Evolutionary conservation across 106 monocot genomes (phyloP), one percentile per base, ranked within the genome.

Genomic region (Dendrobium huoshanense): DNA sequence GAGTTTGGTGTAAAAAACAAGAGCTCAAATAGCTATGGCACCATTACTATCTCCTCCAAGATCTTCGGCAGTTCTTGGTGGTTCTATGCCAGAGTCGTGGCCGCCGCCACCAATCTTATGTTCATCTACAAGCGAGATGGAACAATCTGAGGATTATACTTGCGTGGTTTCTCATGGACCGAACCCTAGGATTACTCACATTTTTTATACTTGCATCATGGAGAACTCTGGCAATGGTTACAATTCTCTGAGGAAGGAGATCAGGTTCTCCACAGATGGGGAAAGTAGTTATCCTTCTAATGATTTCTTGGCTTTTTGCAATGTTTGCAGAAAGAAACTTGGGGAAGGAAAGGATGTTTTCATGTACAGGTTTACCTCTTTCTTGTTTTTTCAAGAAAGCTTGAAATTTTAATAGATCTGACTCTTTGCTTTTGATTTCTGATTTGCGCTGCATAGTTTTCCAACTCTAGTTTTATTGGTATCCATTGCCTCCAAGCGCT

Each of bases 1-100:
- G 89, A 92, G 78, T 92, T 92, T 55, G 92, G 89, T 15, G 74
- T 92, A 37, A 92, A 89, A 75, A 92, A 87, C 72, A 87, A 77
- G 85, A 72, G 74, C 85, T 4, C 83, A 84, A 20, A 58, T 92
- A 31, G 11, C 51, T 13, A 25, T 33, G 33, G 9, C 56, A 87
- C 15, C 88, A 33, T 11, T 85, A 55, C 51, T 80, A 77, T 88
- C 89, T 31, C 84, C 84, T 25, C 51, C 56, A 15, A 40, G 80
- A 54, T 72, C 85, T 68, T 78, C 87, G 0, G 13, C 1, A 37
- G 37, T 37, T 37, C 37, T 37, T 2, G 37, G 37, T 37, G 37
- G 37, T 37, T 2, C 37, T 37, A 1, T 37, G 37, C 37, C 37
- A 37, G 37, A 37, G 37, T 37, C 70, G 55, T 72, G 2, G 51